Percentiles rank a stretch among this genome's conserved stretches.
phyloP scores from a whole-genome alignment of 1,139 yeast species.

The Yamadazyma atlantica region DNA sequence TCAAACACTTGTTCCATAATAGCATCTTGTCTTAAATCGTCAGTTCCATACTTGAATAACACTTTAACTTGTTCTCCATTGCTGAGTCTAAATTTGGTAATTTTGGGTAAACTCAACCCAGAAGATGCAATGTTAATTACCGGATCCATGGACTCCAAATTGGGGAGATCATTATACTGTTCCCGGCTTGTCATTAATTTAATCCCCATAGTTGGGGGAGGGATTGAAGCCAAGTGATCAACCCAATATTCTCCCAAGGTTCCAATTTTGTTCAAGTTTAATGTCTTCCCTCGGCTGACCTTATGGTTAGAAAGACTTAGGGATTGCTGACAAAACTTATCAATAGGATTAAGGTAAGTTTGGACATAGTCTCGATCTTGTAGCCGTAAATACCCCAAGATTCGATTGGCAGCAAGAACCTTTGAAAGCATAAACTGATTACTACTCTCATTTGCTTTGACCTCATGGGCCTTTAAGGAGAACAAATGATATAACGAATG shows the following conservation, averaged over 20 bases:
- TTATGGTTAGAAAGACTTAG: constrained; percentile 53
- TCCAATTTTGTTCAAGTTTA: constrained; percentile 36
- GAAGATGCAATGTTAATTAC: constrained; percentile 63
- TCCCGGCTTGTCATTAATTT: constrained; percentile 38
- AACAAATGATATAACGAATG: constrained; percentile 72
- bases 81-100: constrained; percentile 52
- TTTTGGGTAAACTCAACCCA: constrained; percentile 87
- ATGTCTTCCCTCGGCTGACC: constrained; percentile 29
- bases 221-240: constrained; percentile 49
- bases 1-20: constrained; percentile 97
- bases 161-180: constrained; percentile 50
- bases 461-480: constrained; percentile 52
- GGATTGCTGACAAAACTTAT: constrained; percentile 49
- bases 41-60: constrained; percentile 81
- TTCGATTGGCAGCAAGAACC: constrained; percentile 47
- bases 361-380: constrained; percentile 14
- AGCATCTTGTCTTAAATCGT: constrained; percentile 92
- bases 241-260: constrained; percentile 59
- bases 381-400: constrained; percentile 34
- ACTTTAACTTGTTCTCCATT: constrained; percentile 60
- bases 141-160: constrained; percentile 44
- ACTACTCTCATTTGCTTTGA: constrained; percentile 23
- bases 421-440: constrained; percentile 44
- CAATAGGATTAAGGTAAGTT: constrained; percentile 23
- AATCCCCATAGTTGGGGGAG: constrained; percentile 66